Percentiles rank a stretch among this genome's conserved stretches.
phyloP scores from a whole-genome alignment of 345 rosid species.

The Mercurialis annua region DNA sequence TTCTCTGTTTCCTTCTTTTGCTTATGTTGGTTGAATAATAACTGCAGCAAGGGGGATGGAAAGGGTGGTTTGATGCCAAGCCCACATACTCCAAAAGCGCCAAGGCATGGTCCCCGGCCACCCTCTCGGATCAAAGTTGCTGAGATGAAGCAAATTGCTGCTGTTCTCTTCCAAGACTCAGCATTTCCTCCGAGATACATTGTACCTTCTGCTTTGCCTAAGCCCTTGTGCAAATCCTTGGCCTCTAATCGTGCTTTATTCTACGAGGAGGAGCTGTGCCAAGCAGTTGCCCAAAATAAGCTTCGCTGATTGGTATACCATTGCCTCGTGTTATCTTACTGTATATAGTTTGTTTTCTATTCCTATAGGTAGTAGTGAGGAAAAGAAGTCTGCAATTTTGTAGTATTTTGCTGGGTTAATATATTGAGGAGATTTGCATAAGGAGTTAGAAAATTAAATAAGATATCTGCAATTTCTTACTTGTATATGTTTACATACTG shows the following conservation, averaged over 20 bases:
- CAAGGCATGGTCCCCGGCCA: constrained; percentile 87
- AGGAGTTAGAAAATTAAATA: constrained; percentile 28
- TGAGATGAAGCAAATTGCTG: constrained; percentile 79
- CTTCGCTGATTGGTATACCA: constrained; percentile 47
- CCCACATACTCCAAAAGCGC: constrained; percentile 89
- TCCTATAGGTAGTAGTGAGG: constrained; percentile 39
- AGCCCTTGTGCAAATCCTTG: constrained; percentile 65
- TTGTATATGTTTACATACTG: constrained; percentile 41
- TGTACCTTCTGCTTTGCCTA: constrained; percentile 77
- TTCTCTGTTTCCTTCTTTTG: not conserved
- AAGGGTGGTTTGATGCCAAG: constrained; percentile 40
- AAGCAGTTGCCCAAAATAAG: constrained; percentile 92
- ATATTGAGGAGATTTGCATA: constrained; percentile 34
- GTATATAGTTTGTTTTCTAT: constrained; percentile 50
- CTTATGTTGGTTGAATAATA: not conserved
- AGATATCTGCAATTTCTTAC: constrained; percentile 32
- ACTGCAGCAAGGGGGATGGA: constrained; percentile 63
- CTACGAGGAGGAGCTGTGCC: constrained; percentile 93
- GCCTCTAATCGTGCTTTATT: constrained; percentile 78
- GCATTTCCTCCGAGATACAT: constrained; percentile 68
- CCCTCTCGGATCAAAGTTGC: constrained; percentile 64
- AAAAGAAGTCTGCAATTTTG: constrained; percentile 58
- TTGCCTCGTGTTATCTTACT: constrained; percentile 18
- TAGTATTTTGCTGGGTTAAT: constrained; percentile 42
- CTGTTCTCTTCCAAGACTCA: constrained; percentile 86